A percentile compares a stretch with the other conserved stretches of the same genome.
Conservation (phyloP, 352 stramenopile species). For the Pilasporangium apinafurcum region DNA sequence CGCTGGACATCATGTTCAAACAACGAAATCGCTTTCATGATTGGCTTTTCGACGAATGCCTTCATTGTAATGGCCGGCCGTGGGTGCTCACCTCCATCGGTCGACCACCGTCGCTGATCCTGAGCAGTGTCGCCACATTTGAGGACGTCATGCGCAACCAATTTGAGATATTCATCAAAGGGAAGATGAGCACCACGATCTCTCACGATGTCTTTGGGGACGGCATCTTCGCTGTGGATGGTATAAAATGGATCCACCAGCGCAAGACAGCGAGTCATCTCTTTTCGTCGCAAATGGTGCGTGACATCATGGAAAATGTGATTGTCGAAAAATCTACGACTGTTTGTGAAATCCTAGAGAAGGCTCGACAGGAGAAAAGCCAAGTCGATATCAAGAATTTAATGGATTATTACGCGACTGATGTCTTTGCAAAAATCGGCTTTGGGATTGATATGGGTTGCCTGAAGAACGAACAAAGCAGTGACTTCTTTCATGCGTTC, state of each 20-base stretch:
- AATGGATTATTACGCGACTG: conserved; percentile 44
- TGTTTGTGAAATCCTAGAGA: conserved; percentile 20
- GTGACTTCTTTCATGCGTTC: conserved; percentile 24
- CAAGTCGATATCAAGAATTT: conserved; percentile 32
- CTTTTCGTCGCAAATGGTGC: conserved; percentile 64
- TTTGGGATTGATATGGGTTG: conserved; percentile 51
- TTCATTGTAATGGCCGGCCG: conserved; percentile 24
- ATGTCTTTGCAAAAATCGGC: conserved; percentile 63
- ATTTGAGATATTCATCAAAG: conserved; percentile 77
- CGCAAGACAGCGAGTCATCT: conserved; percentile 84
- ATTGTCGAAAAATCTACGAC: conserved; percentile 26
- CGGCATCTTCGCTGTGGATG: conserved; percentile 63
- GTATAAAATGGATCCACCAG: conserved; percentile 57
- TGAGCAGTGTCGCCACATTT: conserved; percentile 26
- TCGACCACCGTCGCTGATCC: conserved; percentile 24
- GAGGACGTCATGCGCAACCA: conserved; percentile 56
- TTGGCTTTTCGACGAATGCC: conserved; percentile 48
- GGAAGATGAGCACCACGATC: conserved; percentile 18
- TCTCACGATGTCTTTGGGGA: conserved; percentile 54
- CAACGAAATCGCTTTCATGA: conserved; percentile 45
- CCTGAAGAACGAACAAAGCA: conserved; percentile 15
- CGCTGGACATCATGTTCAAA: conserved; percentile 35
- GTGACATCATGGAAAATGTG: conserved; percentile 35
- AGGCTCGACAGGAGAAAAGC: neutral
- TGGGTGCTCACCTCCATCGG: conserved; percentile 38